A percentile compares a stretch with the other conserved stretches of the same genome.
Evolutionary conservation across 805 yeast genomes (phyloP).

Genomic region (Wickerhamiella parazyma): DNA sequence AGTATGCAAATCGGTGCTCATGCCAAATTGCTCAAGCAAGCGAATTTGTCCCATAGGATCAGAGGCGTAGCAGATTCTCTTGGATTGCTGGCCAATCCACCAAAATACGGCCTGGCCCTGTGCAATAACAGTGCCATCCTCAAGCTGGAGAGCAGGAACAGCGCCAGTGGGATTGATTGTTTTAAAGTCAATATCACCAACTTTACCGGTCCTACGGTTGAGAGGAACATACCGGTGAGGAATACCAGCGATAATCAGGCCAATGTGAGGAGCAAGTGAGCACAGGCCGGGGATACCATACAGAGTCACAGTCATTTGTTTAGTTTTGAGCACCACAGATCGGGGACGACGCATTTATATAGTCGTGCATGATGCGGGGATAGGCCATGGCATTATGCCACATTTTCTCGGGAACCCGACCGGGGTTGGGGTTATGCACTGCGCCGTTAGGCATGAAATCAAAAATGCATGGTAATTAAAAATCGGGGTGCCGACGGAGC

Average conservation of each 20-base stretch:
- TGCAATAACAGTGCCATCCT: constrained; percentile 10
- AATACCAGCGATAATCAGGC: constrained; percentile 8
- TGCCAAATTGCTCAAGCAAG: constrained; percentile 5
- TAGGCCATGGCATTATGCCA: too few relatives aligned
- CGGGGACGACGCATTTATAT: too few relatives aligned
- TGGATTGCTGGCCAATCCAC: constrained; percentile 6
- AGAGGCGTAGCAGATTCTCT: constrained; percentile 6
- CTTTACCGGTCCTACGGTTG: not conserved
- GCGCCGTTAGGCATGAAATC: too few relatives aligned
- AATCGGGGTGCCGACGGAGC: too few relatives aligned
- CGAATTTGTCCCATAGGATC: constrained; percentile 4
- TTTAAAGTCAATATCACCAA: constrained; percentile 6
- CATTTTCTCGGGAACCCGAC: too few relatives aligned
- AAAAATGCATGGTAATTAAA: too few relatives aligned
- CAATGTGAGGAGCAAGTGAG: constrained; percentile 10
- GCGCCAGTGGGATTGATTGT: constrained; percentile 12
- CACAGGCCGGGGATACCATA: constrained; percentile 11
- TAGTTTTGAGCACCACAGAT: too few relatives aligned
- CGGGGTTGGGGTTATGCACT: too few relatives aligned
- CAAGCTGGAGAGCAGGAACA: constrained; percentile 13
- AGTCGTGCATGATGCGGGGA: too few relatives aligned
- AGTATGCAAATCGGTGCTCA: constrained; percentile 4
- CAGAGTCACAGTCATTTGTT: constrained; percentile 9
- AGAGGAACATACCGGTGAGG: constrained; percentile 6
- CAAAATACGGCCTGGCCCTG: constrained; percentile 9